phyloP scores from a whole-genome alignment of 2,329 filamentous ascomycete genomes.

The Dothideomycetidae sp. region DNA sequence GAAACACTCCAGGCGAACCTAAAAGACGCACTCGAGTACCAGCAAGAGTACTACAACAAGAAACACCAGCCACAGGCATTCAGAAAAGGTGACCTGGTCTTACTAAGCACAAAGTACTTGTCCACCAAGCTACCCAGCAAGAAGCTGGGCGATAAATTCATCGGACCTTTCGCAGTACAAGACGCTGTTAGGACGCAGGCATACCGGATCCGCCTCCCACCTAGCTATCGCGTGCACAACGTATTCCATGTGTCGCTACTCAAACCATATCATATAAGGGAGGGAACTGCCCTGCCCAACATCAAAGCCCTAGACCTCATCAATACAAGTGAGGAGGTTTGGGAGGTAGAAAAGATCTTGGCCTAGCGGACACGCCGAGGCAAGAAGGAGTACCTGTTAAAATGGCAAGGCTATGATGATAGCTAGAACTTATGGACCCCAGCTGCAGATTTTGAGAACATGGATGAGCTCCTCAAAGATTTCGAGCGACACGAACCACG shows the following conservation, averaged over 20 bases:
- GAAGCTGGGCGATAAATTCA: constrained; percentile 10
- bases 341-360: neutral
- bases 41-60: constrained; percentile 8
- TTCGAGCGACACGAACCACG: neutral
- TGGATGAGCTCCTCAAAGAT: neutral
- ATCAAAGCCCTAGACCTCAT: neutral
- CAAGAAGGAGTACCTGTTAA: neutral
- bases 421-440: neutral
- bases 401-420: neutral
- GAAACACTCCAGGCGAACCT: constrained; percentile 4
- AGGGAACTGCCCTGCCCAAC: neutral
- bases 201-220: constrained; percentile 7
- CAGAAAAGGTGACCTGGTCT: constrained; percentile 6
- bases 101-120: constrained; percentile 7
- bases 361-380: neutral
- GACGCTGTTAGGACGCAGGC: constrained; percentile 7
- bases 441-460: neutral
- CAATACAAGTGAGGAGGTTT: neutral
- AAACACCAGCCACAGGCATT: constrained; percentile 1
- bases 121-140: constrained; percentile 3
- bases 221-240: constrained; percentile 9
- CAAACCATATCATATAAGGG: constrained; percentile 6
- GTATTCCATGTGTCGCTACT: constrained; percentile 11
- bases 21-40: neutral
- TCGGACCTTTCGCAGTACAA: constrained; percentile 7